These are phyloP conservation scores for Stereum hirsutum DNA, from an alignment of 1,284 basidiomycete genomes.

Conservation along the genomic window DNA sequence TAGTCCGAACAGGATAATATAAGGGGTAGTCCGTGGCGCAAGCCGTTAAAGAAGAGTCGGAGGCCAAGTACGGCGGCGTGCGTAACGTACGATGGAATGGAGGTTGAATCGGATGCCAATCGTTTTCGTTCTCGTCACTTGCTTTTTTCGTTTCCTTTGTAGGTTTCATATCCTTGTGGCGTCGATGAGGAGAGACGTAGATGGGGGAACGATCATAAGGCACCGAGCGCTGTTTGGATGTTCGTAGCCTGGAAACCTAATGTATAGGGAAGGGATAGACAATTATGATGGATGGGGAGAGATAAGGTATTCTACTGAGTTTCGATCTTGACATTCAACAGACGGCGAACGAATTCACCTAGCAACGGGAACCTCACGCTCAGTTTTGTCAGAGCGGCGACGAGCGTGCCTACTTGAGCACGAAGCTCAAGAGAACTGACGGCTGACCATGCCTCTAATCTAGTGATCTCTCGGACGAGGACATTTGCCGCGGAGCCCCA, in stretches of 20 bases:
- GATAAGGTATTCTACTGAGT: conserved; percentile 2
- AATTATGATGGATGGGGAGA: background rate
- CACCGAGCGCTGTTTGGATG: background rate
- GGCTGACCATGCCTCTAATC: conserved; percentile 51
- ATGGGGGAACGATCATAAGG: too few species aligned
- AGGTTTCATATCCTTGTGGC: too few species aligned
- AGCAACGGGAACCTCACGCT: conserved; percentile 49
- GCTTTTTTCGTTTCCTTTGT: too few species aligned
- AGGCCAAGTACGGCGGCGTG: too few species aligned
- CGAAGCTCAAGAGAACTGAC: conserved; percentile 46
- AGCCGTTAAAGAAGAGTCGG: too few species aligned
- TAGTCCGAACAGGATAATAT: too few species aligned
- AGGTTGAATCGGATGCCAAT: too few species aligned
- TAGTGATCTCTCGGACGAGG: conserved; percentile 50
- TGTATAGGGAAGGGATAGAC: too few species aligned
- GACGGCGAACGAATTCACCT: conserved; percentile 26
- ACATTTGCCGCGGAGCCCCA: conserved; percentile 62
- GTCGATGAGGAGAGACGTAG: too few species aligned
- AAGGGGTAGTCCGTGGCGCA: too few species aligned
- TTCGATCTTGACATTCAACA: background rate
- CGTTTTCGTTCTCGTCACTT: too few species aligned
- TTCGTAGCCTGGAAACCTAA: conserved; percentile 4
- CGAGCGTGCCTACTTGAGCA: conserved; percentile 48
- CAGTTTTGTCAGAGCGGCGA: conserved; percentile 56
- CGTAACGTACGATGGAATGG: too few species aligned